Conservation (phyloP, 129 eudicot species). For the Flaveria trinervia region DNA sequence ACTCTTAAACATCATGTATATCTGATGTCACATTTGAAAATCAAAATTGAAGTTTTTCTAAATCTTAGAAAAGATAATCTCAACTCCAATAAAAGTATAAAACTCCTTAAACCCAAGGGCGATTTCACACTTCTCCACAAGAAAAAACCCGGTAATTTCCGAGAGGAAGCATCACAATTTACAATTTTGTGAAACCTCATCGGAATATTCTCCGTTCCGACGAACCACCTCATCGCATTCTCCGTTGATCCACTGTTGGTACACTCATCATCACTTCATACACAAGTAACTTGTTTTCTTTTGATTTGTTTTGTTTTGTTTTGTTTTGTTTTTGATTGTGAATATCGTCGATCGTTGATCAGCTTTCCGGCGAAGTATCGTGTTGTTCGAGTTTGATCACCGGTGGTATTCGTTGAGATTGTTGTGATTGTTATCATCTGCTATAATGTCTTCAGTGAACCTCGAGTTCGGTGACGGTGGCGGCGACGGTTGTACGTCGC, state of each 20-base stretch:
- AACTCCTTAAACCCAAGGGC: background rate
- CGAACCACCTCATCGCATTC: slow-evolving; percentile 22
- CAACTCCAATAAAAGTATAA: background rate
- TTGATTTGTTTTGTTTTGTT: slow-evolving; percentile 6
- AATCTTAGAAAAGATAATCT: no score
- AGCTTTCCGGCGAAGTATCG: slow-evolving; percentile 5
- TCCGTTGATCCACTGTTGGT: background rate
- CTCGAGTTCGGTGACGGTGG: slow-evolving; percentile 19
- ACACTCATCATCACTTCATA: slow-evolving; percentile 2
- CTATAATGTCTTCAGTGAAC: slow-evolving; percentile 34
- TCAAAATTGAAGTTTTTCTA: no score
- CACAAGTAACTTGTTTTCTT: slow-evolving; percentile 7
- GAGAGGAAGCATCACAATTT: no score
- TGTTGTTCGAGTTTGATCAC: slow-evolving; percentile 7
- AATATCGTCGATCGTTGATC: slow-evolving; percentile 12
- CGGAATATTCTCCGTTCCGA: slow-evolving; percentile 27
- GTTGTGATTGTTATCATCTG: slow-evolving; percentile 19
- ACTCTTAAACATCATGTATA: no score
- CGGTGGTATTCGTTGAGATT: background rate
- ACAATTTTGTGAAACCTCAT: background rate
- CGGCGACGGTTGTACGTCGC: slow-evolving; percentile 25
- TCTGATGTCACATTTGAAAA: no score
- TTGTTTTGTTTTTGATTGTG: background rate
- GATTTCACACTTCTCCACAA: background rate
- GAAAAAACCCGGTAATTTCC: background rate